Evolutionary conservation across 192 early-diverging fungal genomes (phyloP), one percentile per base, ranked within the genome.

Genomic region (Glomus cerebriforme): DNA sequence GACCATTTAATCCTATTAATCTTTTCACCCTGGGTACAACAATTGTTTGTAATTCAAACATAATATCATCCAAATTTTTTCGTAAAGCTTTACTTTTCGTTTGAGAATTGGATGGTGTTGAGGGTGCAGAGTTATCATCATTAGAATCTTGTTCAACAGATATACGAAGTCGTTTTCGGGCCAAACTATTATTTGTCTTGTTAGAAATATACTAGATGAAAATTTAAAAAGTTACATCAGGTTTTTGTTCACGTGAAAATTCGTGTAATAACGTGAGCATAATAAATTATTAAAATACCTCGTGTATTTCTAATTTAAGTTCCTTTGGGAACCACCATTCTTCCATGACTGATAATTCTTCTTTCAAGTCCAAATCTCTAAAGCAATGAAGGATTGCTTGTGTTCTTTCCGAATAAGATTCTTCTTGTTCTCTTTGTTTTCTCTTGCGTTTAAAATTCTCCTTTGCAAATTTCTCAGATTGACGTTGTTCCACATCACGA

Each of bases 271-370:
- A 49, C 15, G 15, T 49, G 8, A 7, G 3, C 6, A 49, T 49
- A 13, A 49, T 49, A 13, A 39, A 7, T 39, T 5, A 39, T 17
- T 35, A 27, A 47, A 70, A 8, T 69, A 68, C 77, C 65, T 78
- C 77, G 24, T 68, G 63, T 2, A 78, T 78, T 35, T 78, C 77
- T 26, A 78, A 78, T 37, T 78, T 78, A 17, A 78, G 29, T 68
- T 78, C 77, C 31, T 78, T 78, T 7, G 77, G 77, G 54, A 78
- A 78, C 77, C 77, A 78, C 77, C 77, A 78, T 54, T 78, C 77
- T 58, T 78, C 77, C 77, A 78, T 78, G 22, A 59, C 54, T 19
- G 15, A 27, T 29, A 69, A 68, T 27, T 78, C 77, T 24, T 63
- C 22, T 37, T 78, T 78, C 26, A 78, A 58, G 31, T 34, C 22